Evolutionary conservation across 2,329 filamentous ascomycete species (phyloP), one percentile per base, ranked within the genome.

Genomic region (Pseudocercospora pini-densiflorae): DNA sequence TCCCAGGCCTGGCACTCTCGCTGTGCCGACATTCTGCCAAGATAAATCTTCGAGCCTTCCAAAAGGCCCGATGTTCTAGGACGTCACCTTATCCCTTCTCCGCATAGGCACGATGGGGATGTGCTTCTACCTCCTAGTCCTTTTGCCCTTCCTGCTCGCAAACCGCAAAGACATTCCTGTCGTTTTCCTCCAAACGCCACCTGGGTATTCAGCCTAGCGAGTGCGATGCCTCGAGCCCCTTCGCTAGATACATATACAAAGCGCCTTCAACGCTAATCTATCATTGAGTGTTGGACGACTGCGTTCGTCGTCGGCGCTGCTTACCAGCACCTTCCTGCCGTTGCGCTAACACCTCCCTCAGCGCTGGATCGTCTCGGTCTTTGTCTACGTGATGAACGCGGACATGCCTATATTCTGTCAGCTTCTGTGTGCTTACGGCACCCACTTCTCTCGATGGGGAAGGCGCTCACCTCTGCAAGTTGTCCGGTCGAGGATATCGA

Each of bases 401-500:
- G 36, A 98, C 95, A 79, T 99, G 95, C 78, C 93, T 97, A 57
- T n/a, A 47, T 9, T 4, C 6, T 43, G 60, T 65, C 59, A 68
- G 63, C 36, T 21, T 36, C 12, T 14, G 33, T 36, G 33, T 36
- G 12, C 12, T 14, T 36, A 36, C 12, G 33, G 2, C 33, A 16
- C 33, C 33, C 33, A 36, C 33, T 12, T 36, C 10, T 12, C 33
- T 36, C 36, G 21, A 47, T 16, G 5, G 14, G 33, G 33, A 36
- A 36, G 33, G 27, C 27, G 77, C 86, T 71, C 84, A 96, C 92
- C 94, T 89, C 82, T 97, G 94, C 63, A 99, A 82, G 83, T 98
- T 98, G 78, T 99, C 95, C 36, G 95, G 95, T 72, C 95, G 86
- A 5, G 95, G 95, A 78, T 98, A 98, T 77, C 91, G 94, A 79